Percentiles rank a stretch among this genome's conserved stretches.
Conservation (phyloP, 257 asterid species). For the Leonotis leonurus region DNA sequence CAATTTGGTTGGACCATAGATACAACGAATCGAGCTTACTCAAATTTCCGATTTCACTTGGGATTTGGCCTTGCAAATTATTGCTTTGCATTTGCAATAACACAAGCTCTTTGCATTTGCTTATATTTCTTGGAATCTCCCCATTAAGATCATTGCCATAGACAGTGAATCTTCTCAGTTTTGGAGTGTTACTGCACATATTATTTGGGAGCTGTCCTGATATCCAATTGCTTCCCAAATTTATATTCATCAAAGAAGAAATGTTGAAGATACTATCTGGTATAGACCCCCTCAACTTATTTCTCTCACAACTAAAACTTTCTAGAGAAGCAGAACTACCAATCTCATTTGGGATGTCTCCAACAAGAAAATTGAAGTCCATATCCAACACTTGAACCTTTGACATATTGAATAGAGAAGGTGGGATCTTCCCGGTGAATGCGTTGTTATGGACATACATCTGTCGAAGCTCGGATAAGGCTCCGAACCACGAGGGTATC, state of each 20-base stretch:
- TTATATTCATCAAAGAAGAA: neutral
- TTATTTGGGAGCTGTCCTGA: neutral
- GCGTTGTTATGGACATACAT: neutral
- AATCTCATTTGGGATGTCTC: conserved; percentile 24
- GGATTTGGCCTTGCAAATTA: neutral
- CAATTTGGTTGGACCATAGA: neutral
- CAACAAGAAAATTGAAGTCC: conserved; percentile 5
- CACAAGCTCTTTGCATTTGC: conserved; percentile 18
- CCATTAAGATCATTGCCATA: neutral
- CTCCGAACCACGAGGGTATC: conserved; percentile 11
- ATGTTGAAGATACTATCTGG: conserved; percentile 2
- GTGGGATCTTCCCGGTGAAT: neutral
- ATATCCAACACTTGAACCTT: neutral
- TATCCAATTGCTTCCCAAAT: neutral
- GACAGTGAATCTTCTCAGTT: neutral
- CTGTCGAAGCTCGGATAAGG: conserved; percentile 5
- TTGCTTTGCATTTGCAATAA: neutral
- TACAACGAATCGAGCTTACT: neutral
- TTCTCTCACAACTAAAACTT: neutral
- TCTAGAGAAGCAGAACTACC: neutral
- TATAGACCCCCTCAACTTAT: neutral
- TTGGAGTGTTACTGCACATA: neutral
- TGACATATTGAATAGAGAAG: neutral
- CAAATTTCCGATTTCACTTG: neutral
- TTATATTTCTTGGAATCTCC: conserved; percentile 24